Percentiles rank a stretch among this genome's conserved stretches.
phyloP scores from a whole-genome alignment of 306 rosid species.

The Senna tora region DNA sequence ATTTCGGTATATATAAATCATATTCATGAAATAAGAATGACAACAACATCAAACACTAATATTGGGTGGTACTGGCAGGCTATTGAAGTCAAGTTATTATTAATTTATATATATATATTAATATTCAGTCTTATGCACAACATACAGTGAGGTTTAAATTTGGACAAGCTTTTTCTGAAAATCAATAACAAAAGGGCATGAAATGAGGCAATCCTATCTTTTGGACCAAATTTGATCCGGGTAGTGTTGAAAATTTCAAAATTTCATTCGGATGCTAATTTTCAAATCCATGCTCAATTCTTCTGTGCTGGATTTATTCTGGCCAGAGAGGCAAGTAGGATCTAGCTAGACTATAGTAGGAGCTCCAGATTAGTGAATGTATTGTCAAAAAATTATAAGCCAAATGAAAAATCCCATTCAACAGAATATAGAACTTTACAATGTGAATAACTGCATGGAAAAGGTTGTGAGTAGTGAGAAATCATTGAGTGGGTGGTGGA shows the following conservation, averaged over 20 bases:
- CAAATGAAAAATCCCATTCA: background rate
- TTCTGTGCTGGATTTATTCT: background rate
- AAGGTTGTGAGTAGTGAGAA: conserved; percentile 19
- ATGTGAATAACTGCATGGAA: conserved; percentile 23
- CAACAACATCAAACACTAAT: too few relatives aligned
- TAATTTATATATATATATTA: too few relatives aligned
- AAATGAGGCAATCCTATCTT: background rate
- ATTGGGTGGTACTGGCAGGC: too few relatives aligned
- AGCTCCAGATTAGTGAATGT: conserved; percentile 7
- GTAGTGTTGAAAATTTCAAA: background rate
- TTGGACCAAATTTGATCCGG: background rate
- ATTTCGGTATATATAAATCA: too few relatives aligned
- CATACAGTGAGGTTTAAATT: too few relatives aligned
- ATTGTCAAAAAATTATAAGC: background rate
- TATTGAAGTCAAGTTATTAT: too few relatives aligned
- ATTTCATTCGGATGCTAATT: background rate
- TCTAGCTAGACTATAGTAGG: background rate
- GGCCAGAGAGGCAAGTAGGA: background rate
- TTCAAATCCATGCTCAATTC: background rate
- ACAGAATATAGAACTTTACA: conserved; percentile 32
- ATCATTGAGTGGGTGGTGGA: conserved; percentile 60
- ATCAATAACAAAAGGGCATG: background rate
- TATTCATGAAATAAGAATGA: too few relatives aligned
- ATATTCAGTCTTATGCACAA: too few relatives aligned
- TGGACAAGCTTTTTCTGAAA: background rate